Base-by-base conservation (phyloP, 495 filamentous ascomycete genomes). In the Xylaria acuta region DNA sequence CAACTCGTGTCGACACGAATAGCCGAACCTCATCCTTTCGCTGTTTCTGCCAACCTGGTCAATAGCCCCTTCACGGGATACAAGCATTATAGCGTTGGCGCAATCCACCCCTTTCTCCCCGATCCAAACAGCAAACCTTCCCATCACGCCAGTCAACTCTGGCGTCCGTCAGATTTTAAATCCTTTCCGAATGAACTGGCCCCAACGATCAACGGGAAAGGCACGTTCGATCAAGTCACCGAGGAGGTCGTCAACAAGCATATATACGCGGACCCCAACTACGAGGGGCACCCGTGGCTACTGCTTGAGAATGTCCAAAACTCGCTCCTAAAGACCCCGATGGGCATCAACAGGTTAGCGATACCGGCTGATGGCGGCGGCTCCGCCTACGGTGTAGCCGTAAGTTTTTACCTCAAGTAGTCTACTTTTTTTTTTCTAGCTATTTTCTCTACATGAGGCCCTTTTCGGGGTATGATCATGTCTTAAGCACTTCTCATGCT, bases 41-140 rank as follows among this genome's bases (percentile, higher is more conserved):
- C 86, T 53, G 80, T 89, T 0, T 87, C 86, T 1, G 87, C 86
- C 27, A 89, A 89, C 72, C 78, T 88, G 27, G 79, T 88, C 69
- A 88, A 88, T 66, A 82, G 80, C 64, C 83, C 83, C 1, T 71
- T 80, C 40, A 81, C 83, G 4, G 79, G 78, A 38, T 86, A 83
- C 76, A 76, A 85, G 40, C 85, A 87, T 66, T 82, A 83, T 65
- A 80, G 81, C 64, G 73, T 84, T 38, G 83, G 84, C 51, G 83
- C 80, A 22, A 80, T 84, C 36, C 80, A 84, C 60, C 78, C 84
- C 18, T 87, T 86, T 70, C 73, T 84, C 6, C 85, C 85, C 6
- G 85, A 86, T 65, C 74, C 76, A 3, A 75, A 72, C 11, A 64
- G 54, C 3, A 74, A 71, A 62, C 81, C 67, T 65, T 72, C 69